Percentiles rank a stretch among this genome's conserved stretches.
Evolutionary conservation across 2,329 filamentous ascomycete genomes (phyloP).

Genomic region (Verticillium albo-atrum): DNA sequence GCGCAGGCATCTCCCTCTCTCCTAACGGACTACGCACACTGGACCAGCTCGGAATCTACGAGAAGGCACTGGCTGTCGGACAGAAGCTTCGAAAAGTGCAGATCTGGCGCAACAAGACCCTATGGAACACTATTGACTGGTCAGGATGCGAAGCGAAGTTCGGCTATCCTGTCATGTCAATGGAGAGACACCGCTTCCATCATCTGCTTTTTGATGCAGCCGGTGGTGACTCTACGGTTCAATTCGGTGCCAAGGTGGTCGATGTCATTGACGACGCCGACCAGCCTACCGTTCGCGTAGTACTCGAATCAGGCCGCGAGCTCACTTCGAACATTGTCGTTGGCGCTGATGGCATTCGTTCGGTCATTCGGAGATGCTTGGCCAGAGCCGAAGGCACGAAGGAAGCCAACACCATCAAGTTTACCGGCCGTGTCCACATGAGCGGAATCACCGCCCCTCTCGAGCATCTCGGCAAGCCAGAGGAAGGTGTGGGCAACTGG

Average conservation of each 20-base stretch:
- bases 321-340: constrained; percentile 8
- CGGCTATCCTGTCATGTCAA: constrained; percentile 10
- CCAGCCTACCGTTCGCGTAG: constrained; percentile 6
- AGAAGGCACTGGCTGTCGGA: constrained; percentile 1
- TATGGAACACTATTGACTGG: constrained; percentile 9
- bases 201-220: constrained; percentile 9
- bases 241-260: constrained; percentile 7
- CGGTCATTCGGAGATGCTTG: constrained; percentile 8
- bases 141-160: constrained; percentile 4
- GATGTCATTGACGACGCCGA: constrained; percentile 8
- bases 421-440: constrained; percentile 13
- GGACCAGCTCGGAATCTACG: constrained; percentile 14
- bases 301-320: constrained; percentile 5
- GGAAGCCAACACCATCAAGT: constrained; percentile 10
- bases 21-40: constrained; percentile 12
- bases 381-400: constrained; percentile 4
- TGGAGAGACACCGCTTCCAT: constrained; percentile 13
- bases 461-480: constrained; percentile 5
- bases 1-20: constrained; percentile 13
- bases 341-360: constrained; percentile 14
- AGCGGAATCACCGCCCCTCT: constrained; percentile 12
- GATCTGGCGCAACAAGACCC: constrained; percentile 10
- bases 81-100: constrained; percentile 11
- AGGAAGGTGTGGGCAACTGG: constrained; percentile 10
- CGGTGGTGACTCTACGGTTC: constrained; percentile 4